Conservation (phyloP, 2,329 filamentous ascomycete genomes). For the Thelonectria blattea region DNA sequence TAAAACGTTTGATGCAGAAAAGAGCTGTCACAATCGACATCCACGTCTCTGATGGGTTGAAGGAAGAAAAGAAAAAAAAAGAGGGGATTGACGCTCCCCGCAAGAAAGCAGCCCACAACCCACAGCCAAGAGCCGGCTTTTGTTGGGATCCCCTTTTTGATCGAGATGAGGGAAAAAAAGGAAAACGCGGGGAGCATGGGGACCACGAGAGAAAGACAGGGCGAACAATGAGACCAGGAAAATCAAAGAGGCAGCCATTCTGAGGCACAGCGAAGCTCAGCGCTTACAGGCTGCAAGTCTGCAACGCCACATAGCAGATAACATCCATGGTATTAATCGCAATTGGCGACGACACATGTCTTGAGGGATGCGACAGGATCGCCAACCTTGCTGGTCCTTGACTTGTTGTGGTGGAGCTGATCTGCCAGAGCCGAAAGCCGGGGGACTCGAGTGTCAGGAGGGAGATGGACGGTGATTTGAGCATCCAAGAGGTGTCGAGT, state of each 20-base stretch:
- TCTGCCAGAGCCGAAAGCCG: background rate
- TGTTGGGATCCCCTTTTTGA: background rate
- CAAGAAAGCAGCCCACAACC: slow-evolving; percentile 6
- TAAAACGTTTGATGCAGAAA: background rate
- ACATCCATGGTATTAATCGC: background rate
- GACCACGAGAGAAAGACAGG: background rate
- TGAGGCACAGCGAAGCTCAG: background rate
- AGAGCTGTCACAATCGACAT: background rate
- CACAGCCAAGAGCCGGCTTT: slow-evolving; percentile 7
- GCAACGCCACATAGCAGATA: background rate
- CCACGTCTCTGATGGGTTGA: background rate
- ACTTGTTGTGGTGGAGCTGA: background rate
- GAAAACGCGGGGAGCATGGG: slow-evolving; percentile 12
- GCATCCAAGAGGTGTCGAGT: too few species aligned
- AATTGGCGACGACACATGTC: background rate
- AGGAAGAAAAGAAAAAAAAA: background rate
- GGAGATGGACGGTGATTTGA: too few species aligned
- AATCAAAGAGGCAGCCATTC: background rate
- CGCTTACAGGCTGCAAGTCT: background rate
- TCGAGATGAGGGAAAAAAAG: background rate
- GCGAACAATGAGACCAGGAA: background rate
- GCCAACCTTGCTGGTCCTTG: background rate
- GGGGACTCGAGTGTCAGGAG: background rate
- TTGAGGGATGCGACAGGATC: background rate
- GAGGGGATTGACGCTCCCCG: slow-evolving; percentile 1